A percentile compares a stretch with the other conserved stretches of the same genome.
Conservation (phyloP, 2,329 filamentous ascomycete species). For the Claviceps capensis region DNA sequence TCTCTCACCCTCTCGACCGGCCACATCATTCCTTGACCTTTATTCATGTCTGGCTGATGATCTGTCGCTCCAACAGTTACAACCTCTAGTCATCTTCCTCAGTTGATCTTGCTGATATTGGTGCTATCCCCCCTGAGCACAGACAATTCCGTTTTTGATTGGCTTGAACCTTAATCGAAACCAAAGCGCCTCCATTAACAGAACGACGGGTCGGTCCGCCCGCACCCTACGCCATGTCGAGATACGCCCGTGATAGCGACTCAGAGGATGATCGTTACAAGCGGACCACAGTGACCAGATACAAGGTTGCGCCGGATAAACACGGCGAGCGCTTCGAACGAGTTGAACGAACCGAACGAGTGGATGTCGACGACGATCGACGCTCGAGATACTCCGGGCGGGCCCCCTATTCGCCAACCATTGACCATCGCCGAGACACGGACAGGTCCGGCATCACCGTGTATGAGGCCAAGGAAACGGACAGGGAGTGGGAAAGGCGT, state of each 20-base stretch:
- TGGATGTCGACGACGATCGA: constrained; percentile 32
- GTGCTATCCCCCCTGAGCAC: background rate
- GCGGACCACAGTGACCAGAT: constrained; percentile 36
- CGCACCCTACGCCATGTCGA: constrained; percentile 16
- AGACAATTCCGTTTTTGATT: background rate
- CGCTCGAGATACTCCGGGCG: constrained; percentile 31
- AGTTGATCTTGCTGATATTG: background rate
- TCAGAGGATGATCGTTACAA: constrained; percentile 33
- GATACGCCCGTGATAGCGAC: constrained; percentile 21
- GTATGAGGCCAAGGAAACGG: constrained; percentile 20
- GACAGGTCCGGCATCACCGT: constrained; percentile 20
- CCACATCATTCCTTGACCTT: background rate
- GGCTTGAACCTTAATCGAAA: constrained; percentile 1
- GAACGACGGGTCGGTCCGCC: constrained; percentile 6
- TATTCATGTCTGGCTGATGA: background rate
- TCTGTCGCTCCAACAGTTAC: background rate
- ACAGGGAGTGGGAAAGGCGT: constrained; percentile 31
- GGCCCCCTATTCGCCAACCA: constrained; percentile 23
- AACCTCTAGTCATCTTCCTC: background rate
- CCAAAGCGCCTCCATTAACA: constrained; percentile 4
- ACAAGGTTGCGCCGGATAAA: constrained; percentile 33
- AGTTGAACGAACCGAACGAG: constrained; percentile 22
- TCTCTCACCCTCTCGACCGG: background rate
- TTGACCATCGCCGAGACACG: constrained; percentile 22
- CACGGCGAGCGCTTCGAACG: constrained; percentile 27